Base-by-base conservation (phyloP, 2,329 filamentous ascomycete genomes). In the Chalaropsis thielavioides region DNA sequence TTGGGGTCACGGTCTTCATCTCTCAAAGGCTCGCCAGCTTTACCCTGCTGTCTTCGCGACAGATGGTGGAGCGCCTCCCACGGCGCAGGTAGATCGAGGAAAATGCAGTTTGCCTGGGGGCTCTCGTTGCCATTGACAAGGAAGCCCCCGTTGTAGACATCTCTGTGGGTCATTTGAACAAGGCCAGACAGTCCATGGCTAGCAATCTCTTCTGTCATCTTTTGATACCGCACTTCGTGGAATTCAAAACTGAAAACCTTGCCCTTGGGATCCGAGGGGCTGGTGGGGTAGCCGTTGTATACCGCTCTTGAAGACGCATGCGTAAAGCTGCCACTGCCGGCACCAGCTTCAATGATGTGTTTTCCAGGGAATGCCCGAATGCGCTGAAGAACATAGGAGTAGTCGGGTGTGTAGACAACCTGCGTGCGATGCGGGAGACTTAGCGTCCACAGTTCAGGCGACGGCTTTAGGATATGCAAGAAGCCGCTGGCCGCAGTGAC, bases 361-460 rank as follows among this genome's bases (percentile, higher is more conserved):
- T 83, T 81, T 4, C 90, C 89, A 0, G 89, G 89, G 22, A 87
- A 78, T 4, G 87, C 88, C 40, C 87, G 82, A 70, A 94, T 81
- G 41, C 88, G 81, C 70, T 92, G 88, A 11, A 94, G 77, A 61
- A 94, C 84, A 72, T 91, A 94, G 76, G 89, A 92, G 75, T 91
- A 92, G 73, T 94, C 89, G 17, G 89, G 88, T 0, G 88, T 92
- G 73, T 94, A 94, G 63, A 94, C 89, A 44, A 94, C 89, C 72
- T 94, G 89, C 0, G 89, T 94, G 67, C 89, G 80, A 72, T 94
- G 89, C 1, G 89, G 89, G 60, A 94, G 75, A 66, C 87, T 89
- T 64, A 83, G 82, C 0, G 89, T 94, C 89, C 89, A 94, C 24
- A 89, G 80, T 73, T 94, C 89, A 3, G 89, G 89, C 0, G 89